Conservation (phyloP, 495 filamentous ascomycete genomes). For the Aspergillus asperescens region DNA sequence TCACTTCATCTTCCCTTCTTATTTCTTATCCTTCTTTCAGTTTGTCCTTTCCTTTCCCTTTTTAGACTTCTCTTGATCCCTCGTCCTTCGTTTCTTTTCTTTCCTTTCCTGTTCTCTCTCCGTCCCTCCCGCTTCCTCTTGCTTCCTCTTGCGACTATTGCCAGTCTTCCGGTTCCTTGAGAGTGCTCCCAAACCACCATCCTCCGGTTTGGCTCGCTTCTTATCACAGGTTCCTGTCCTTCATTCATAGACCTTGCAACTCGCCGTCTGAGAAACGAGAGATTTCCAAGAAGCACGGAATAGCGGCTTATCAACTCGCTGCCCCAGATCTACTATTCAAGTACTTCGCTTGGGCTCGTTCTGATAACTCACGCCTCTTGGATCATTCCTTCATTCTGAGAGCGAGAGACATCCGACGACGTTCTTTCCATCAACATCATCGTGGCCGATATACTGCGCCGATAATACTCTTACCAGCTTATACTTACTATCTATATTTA, state of each 20-base stretch:
- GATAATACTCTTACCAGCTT: slow-evolving; percentile 3
- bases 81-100: slow-evolving; percentile 20
- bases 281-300: slow-evolving; percentile 1
- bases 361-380: slow-evolving; percentile 9
- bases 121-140: slow-evolving; percentile 22
- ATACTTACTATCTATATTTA: slow-evolving; percentile 17
- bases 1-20: slow-evolving; percentile 24
- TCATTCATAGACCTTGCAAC: slow-evolving; percentile 24
- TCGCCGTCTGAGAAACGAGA: slow-evolving; percentile 12
- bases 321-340: too few relatives aligned
- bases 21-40: slow-evolving; percentile 16
- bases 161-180: slow-evolving; percentile 19
- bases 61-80: slow-evolving; percentile 26
- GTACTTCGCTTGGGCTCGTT: neutral
- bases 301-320: slow-evolving; percentile 3
- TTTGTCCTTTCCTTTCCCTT: slow-evolving; percentile 24
- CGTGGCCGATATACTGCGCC: slow-evolving; percentile 5
- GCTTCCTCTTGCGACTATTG: slow-evolving; percentile 26
- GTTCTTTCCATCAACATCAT: slow-evolving; percentile 23
- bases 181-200: slow-evolving; percentile 12
- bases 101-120: slow-evolving; percentile 22
- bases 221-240: slow-evolving; percentile 31
- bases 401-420: slow-evolving; percentile 14
- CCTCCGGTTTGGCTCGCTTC: slow-evolving; percentile 16
- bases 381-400: slow-evolving; percentile 20